Conservation (phyloP, 345 rosid species). For the Balakata baccata region DNA sequence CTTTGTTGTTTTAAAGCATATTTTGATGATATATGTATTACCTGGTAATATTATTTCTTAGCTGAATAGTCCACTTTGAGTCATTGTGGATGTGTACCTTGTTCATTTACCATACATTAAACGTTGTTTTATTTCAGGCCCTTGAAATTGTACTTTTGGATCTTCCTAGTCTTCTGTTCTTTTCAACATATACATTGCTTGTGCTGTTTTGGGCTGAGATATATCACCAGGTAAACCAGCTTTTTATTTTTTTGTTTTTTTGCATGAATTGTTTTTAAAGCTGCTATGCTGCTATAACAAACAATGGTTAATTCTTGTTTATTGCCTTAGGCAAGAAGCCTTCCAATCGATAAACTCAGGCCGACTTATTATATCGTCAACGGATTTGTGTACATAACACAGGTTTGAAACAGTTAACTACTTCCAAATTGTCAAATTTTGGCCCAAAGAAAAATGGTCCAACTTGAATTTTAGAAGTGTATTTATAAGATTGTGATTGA, state of each 20-base stretch:
- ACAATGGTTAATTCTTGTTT: not conserved
- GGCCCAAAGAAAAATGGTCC: not conserved
- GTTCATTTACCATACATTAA: constrained; percentile 1
- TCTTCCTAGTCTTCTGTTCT: constrained; percentile 69
- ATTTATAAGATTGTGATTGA: not conserved
- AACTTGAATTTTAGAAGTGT: not conserved
- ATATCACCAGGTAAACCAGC: constrained; percentile 57
- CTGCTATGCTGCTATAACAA: not conserved
- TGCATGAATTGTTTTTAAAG: not conserved
- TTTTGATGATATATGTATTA: not conserved
- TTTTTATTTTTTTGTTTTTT: not conserved
- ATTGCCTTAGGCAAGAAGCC: constrained; percentile 48
- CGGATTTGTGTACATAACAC: constrained; percentile 41
- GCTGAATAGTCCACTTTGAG: constrained; percentile 1
- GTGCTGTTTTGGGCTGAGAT: constrained; percentile 89
- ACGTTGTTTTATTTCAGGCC: constrained; percentile 28
- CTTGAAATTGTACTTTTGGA: constrained; percentile 56
- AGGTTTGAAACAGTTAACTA: constrained; percentile 29
- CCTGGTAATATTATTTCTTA: not conserved
- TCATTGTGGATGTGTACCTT: not conserved
- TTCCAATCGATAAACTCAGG: constrained; percentile 49
- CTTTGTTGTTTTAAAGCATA: not conserved
- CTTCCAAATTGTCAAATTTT: not conserved
- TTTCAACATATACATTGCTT: constrained; percentile 71
- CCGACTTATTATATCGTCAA: constrained; percentile 45